Base-by-base conservation (phyloP, 176 grass and related monocot species). In the Bothriochloa decipiens region DNA sequence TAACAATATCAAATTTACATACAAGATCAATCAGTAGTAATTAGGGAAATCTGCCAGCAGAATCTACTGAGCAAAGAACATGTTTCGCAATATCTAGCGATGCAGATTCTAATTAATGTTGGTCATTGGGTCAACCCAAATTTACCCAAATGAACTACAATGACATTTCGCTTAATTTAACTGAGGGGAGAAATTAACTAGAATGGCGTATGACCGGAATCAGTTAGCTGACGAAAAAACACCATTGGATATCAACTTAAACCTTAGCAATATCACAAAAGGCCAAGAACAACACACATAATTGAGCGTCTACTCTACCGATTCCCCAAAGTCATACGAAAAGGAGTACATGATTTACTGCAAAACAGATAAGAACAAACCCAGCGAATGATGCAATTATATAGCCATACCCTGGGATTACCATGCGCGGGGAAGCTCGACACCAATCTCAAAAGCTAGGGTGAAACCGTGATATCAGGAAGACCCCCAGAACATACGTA, bases 1-100 rank as follows among this genome's bases (percentile, higher is more conserved):
- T 17, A 50, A 50, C 15, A 17, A 50, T 17, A 50, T 50, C 79
- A 63, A 53, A 26, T 49, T 47, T 50, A 18, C 11, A 84, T 50
- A 18, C 12, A 84, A 27, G 39, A 53, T 11, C 33, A 17, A 68
- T 57, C 33, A 57, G 9, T 27, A 40, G 8, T 23, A 36, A 28
- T 26, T 11, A 66, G 5, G 36, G 35, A 50, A 11, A 40, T 49
- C 29, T 28, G 52, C 6, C 47, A 11, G 25, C 14, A 11, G n/a
- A 65, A 65, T 72, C 42, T 66, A 73, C 7, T 4, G 64, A 80
- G 4, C 42, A 26, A 67, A 49, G 1, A 76, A 27, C 40, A 86
- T 64, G 6, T 62, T 78, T 28, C 22, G 3, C 37, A 55, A 55
- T 55, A 22, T 55, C 52, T 55, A 55, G 52, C 17, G 52, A 53